These are phyloP conservation scores for Cokeromyces recurvatus DNA, from an alignment of 371 early-diverging fungal species.

Conservation along the genomic window DNA sequence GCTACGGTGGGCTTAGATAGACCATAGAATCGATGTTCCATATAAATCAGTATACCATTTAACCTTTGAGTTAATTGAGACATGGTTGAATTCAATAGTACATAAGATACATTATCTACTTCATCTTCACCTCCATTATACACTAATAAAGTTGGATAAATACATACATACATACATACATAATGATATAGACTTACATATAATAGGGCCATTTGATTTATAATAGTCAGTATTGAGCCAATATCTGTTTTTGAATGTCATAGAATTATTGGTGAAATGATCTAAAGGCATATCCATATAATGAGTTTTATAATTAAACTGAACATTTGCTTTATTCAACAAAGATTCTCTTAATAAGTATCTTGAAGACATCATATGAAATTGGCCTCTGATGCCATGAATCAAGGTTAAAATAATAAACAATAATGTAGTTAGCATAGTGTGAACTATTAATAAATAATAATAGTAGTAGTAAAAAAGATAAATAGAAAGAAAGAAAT, in stretches of 20 bases:
- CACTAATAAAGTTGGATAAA: conserved; percentile 14
- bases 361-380: too few species aligned
- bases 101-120: conserved; percentile 16
- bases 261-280: conserved; percentile 30
- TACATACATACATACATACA: neutral
- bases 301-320: too few species aligned
- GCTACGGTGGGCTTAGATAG: conserved; percentile 38
- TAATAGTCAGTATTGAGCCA: conserved; percentile 57
- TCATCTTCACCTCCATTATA: conserved; percentile 44
- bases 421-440: too few species aligned
- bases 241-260: conserved; percentile 52
- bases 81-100: conserved; percentile 25
- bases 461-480: too few species aligned
- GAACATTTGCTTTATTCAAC: too few species aligned
- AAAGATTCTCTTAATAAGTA: too few species aligned
- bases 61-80: conserved; percentile 50
- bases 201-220: conserved; percentile 57
- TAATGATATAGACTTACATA: conserved; percentile 31
- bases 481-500: too few species aligned
- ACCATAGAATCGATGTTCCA: conserved; percentile 75
- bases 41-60: conserved; percentile 52
- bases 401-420: too few species aligned
- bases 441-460: too few species aligned
- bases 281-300: conserved; percentile 51
- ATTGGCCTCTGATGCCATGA: too few species aligned